phyloP scores from a whole-genome alignment of 2,329 filamentous ascomycete species.

The Penicillium sp. region DNA sequence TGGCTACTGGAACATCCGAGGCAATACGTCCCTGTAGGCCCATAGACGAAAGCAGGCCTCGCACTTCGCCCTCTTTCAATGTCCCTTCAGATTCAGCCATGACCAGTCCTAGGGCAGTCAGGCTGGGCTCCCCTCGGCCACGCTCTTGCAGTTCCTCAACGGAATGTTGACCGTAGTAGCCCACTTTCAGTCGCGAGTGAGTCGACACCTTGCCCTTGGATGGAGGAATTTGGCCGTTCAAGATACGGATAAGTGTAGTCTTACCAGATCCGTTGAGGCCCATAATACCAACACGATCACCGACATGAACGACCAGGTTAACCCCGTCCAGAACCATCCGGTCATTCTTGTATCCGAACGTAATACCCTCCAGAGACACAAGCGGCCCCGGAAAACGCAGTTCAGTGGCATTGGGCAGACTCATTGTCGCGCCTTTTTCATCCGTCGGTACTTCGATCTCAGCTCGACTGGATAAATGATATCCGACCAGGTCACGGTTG shows the following conservation, averaged over 20 bases:
- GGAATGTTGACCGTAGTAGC: conserved; percentile 75
- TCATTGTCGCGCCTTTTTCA: conserved; percentile 54
- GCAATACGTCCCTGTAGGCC: conserved; percentile 66
- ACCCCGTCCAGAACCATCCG: conserved; percentile 57
- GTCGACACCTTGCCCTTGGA: conserved; percentile 57
- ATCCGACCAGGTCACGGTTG: conserved; percentile 66
- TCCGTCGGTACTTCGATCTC: conserved; percentile 67
- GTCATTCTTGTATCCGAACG: conserved; percentile 56
- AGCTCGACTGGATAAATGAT: conserved; percentile 52
- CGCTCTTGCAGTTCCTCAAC: conserved; percentile 62
- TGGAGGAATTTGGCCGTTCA: conserved; percentile 58
- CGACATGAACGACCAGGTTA: conserved; percentile 64
- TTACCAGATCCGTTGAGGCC: conserved; percentile 80
- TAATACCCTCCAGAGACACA: conserved; percentile 64
- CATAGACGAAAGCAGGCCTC: conserved; percentile 62
- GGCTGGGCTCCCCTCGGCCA: conserved; percentile 46
- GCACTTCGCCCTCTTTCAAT: conserved; percentile 62
- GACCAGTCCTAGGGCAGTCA: conserved; percentile 64
- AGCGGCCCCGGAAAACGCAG: conserved; percentile 70
- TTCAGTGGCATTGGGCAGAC: conserved; percentile 60
- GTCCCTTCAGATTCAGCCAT: conserved; percentile 49
- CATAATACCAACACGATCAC: conserved; percentile 68
- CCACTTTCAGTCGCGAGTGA: conserved; percentile 65
- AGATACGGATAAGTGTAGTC: conserved; percentile 67
- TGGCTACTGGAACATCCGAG: conserved; percentile 66